phyloP scores from a whole-genome alignment of 305 asterid species.

The Ilex paraguariensis region DNA sequence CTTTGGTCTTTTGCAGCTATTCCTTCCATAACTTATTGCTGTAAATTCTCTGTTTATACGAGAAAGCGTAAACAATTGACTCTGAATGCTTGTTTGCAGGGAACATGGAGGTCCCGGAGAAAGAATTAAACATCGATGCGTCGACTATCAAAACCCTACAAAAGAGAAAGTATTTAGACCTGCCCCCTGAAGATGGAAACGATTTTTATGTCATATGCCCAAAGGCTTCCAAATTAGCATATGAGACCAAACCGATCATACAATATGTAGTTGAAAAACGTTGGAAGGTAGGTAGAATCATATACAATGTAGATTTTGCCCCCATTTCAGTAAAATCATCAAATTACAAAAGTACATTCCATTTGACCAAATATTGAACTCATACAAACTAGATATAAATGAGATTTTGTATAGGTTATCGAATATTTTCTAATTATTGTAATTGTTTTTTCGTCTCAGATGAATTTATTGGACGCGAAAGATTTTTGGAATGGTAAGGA shows the following conservation, averaged over 20 bases:
- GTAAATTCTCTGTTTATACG: no score
- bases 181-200: constrained; percentile 17
- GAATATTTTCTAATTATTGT: no score
- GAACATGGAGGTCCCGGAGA: constrained; percentile 25
- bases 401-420: no score
- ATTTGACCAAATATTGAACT: no score
- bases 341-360: background rate
- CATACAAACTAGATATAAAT: no score
- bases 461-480: constrained; percentile 29
- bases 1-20: no score
- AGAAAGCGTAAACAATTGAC: no score
- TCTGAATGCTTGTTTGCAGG: constrained; percentile 18
- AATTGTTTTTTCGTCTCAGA: constrained; percentile 13
- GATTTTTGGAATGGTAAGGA: constrained; percentile 45
- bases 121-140: constrained; percentile 18
- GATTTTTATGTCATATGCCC: constrained; percentile 29
- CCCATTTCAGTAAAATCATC: no score
- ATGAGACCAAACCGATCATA: constrained; percentile 34
- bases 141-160: constrained; percentile 30
- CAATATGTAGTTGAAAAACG: constrained; percentile 20
- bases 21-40: no score
- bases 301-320: no score
- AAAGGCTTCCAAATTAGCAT: constrained; percentile 43
- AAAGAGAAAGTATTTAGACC: constrained; percentile 20
- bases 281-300: constrained; percentile 30